Conservation (phyloP, 202 grass and related monocot species). For the Panicum virgatum region DNA sequence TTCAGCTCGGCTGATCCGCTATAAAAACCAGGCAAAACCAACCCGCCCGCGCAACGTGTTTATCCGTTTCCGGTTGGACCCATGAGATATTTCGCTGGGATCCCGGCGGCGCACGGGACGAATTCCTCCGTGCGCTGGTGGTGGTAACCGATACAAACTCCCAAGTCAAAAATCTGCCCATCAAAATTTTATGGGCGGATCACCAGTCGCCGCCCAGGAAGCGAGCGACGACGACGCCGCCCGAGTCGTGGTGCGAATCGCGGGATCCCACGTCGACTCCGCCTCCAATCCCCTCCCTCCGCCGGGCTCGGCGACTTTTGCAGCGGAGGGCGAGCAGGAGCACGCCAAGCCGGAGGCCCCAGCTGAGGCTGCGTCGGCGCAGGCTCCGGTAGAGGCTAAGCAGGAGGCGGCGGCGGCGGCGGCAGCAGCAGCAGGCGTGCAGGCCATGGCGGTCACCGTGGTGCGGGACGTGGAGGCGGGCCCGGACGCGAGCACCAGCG, state of each 20-base stretch:
- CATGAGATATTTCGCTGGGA: slow-evolving; percentile 31
- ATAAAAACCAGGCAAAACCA: not conserved
- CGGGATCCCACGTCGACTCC: slow-evolving; percentile 31
- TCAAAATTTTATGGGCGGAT: slow-evolving; percentile 58
- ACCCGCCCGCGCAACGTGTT: not conserved
- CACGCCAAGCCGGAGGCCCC: slow-evolving; percentile 17
- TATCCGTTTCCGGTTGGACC: slow-evolving; percentile 19
- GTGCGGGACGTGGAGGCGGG: slow-evolving; percentile 56
- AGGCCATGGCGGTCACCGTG: slow-evolving; percentile 73
- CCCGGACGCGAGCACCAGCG: slow-evolving; percentile 28
- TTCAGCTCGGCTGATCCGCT: slow-evolving; percentile 13
- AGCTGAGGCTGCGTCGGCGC: not conserved
- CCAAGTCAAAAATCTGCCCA: slow-evolving; percentile 36
- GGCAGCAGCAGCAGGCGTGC: not conserved
- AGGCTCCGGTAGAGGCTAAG: slow-evolving; percentile 23
- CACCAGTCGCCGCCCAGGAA: slow-evolving; percentile 33
- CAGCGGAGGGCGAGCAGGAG: slow-evolving; percentile 29
- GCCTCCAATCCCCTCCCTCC: not conserved
- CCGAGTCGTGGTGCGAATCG: slow-evolving; percentile 42
- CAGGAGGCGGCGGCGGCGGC: slow-evolving; percentile 5
- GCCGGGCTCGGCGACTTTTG: not conserved
- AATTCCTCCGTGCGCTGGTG: not conserved
- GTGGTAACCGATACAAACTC: not conserved
- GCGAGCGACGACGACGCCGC: slow-evolving; percentile 38
- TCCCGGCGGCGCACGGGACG: slow-evolving; percentile 7